Evolutionary conservation across 192 early-diverging fungal species (phyloP).

Genomic region (Phycomyces blakesleeanus): DNA sequence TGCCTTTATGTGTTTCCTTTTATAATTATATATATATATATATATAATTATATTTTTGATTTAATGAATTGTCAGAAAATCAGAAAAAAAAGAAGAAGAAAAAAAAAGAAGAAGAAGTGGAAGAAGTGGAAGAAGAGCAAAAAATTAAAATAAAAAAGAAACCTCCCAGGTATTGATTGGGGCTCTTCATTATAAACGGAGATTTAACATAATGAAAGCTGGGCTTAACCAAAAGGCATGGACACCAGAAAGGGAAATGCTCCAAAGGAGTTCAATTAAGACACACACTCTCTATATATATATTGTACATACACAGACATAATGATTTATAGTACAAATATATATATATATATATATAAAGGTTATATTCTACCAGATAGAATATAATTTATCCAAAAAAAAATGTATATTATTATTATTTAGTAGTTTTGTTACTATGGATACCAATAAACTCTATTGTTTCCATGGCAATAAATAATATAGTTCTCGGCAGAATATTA

Average conservation of each 20-base stretch:
- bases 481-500: neutral
- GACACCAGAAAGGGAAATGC: neutral
- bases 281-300: too few relatives aligned
- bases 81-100: slow-evolving; percentile 7
- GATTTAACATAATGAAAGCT: neutral
- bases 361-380: too few relatives aligned
- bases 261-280: too few relatives aligned
- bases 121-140: slow-evolving; percentile 8
- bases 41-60: slow-evolving; percentile 7
- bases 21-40: neutral
- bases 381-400: too few relatives aligned
- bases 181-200: neutral
- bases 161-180: neutral
- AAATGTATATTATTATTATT: too few relatives aligned
- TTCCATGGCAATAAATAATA: too few relatives aligned
- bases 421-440: too few relatives aligned
- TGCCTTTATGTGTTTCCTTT: too few relatives aligned
- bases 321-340: too few relatives aligned
- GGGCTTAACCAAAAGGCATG: neutral
- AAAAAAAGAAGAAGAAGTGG: slow-evolving; percentile 13
- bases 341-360: too few relatives aligned
- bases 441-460: too few relatives aligned
- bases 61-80: neutral
- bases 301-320: too few relatives aligned
- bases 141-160: slow-evolving; percentile 12